Conservation (phyloP, 1,284 basidiomycete genomes). For the Heterobasidion irregulare region DNA sequence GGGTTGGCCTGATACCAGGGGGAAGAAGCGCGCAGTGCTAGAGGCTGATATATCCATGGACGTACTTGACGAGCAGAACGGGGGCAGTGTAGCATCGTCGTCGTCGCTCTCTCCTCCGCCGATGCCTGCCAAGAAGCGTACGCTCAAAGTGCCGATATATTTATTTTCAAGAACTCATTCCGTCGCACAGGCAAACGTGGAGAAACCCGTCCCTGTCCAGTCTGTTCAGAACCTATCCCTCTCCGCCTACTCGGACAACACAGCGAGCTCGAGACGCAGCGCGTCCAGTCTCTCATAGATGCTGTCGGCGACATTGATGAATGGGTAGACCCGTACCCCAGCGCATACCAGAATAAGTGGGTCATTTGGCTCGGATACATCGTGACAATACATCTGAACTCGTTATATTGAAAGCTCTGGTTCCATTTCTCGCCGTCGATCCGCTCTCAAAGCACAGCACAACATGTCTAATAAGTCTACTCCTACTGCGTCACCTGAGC, state of each 20-base stretch:
- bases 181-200: constrained; percentile 48
- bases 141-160: too few species aligned
- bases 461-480: too few species aligned
- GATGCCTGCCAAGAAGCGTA: constrained; percentile 20
- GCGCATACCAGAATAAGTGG: constrained; percentile 40
- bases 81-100: not conserved
- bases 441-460: constrained; percentile 52
- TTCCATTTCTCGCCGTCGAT: constrained; percentile 41
- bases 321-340: constrained; percentile 32
- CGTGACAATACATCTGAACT: not conserved
- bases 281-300: constrained; percentile 57
- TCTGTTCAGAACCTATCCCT: constrained; percentile 64
- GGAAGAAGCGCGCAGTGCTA: not conserved
- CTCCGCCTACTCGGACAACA: constrained; percentile 58
- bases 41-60: not conserved
- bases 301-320: constrained; percentile 37
- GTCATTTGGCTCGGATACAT: constrained; percentile 12
- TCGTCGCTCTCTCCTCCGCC: not conserved
- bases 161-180: too few species aligned
- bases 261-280: constrained; percentile 51
- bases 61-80: not conserved
- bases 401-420: constrained; percentile 14
- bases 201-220: constrained; percentile 64
- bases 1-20: not conserved
- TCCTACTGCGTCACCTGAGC: constrained; percentile 32